Conservation (phyloP, 345 rosid genomes). For the Rubroshorea leprosula region DNA sequence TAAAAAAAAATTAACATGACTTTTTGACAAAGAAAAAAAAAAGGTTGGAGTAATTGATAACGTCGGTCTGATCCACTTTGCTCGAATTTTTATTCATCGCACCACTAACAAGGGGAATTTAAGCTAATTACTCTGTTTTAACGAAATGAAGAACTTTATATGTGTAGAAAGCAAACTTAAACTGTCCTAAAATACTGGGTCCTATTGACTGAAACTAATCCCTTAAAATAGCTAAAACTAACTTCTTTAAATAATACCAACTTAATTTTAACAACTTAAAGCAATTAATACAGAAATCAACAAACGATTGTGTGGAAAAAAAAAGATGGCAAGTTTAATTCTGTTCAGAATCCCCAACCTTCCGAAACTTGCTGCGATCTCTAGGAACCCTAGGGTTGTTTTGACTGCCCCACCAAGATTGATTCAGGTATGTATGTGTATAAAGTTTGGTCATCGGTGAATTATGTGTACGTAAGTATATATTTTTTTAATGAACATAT, state of each 20-base stretch:
- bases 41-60: too few relatives aligned
- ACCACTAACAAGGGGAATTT: too few relatives aligned
- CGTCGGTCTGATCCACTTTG: too few relatives aligned
- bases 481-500: too few relatives aligned
- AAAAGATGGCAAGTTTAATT: constrained; percentile 15
- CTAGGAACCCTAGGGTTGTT: neutral
- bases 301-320: neutral
- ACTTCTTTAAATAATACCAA: constrained; percentile 3
- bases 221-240: constrained; percentile 2
- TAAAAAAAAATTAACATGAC: too few relatives aligned
- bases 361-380: constrained; percentile 3
- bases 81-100: too few relatives aligned
- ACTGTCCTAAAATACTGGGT: constrained; percentile 16
- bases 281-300: neutral
- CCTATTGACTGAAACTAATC: constrained; percentile 2
- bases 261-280: neutral
- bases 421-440: constrained; percentile 13
- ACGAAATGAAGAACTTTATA: too few relatives aligned
- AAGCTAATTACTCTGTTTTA: too few relatives aligned
- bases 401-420: constrained; percentile 3
- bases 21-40: too few relatives aligned
- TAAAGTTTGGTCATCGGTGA: neutral
- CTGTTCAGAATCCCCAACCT: neutral
- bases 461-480: too few relatives aligned
- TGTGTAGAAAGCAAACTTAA: too few relatives aligned